Base-by-base conservation (phyloP, 371 early-diverging fungal species). In the Mucor piriformis region DNA sequence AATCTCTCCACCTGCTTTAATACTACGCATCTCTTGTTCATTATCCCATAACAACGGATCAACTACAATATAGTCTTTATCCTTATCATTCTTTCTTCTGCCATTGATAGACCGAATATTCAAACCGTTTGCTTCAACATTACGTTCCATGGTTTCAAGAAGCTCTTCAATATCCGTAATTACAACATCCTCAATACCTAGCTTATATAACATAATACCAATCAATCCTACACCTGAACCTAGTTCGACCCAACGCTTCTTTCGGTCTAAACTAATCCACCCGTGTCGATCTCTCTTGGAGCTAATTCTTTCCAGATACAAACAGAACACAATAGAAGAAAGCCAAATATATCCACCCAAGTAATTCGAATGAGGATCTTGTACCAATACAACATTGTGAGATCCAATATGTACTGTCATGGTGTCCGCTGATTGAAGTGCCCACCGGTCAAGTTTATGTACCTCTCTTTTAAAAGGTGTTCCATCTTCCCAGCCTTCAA, bases 401-500 rank as follows among this genome's bases (percentile, higher is more conserved):
- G 54, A 48, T 18, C 73, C 72, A 35, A 79, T 63, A 38, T 73
- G 77, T 24, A 83, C 64, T 0, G 79, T 76, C 10, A 83, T 44
- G 0, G 57, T 59, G 37, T 83, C 79, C 7, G 83, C 81, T 2
- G 79, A 74, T 38, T 83, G 83, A 16, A 81, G 60, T 35, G 74
- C 79, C 83, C 83, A 83, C 8, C 83, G 79, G 62, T 83, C 83
- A n/a, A 83, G 56, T 35, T 69, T 73, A 38, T 64, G 59, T 25
- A 81, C 46, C 5, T 40, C 57, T 48, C 77, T 61, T 35, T 54
- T 69, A 50, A 76, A 80, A 0, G 61, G 69, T 34, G 73, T 47
- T 0, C 83, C 83, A 43, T 83, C 83, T 46, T 83, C 81, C 81
- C 81, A 83, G 13, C 83, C 83, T 44, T 73, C 70, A 13, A 83